Evolutionary conservation across 129 eudicot species (phyloP).

Genomic region (Flaveria linearis): DNA sequence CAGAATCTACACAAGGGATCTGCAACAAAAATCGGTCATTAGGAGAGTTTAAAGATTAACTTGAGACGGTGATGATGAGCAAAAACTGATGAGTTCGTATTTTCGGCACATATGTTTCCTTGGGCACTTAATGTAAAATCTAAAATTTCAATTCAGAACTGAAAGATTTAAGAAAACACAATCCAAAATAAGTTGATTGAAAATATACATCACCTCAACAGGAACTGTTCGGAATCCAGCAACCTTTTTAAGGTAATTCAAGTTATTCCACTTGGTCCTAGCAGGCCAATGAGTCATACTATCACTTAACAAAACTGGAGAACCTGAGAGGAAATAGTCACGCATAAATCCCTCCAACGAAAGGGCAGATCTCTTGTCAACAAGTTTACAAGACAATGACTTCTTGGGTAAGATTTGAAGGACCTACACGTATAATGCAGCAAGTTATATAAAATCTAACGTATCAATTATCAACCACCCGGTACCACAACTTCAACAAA

Average conservation of each 20-base stretch:
- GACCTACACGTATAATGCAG: slow-evolving; percentile 48
- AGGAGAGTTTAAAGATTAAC: slow-evolving; percentile 22
- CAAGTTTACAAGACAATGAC: slow-evolving; percentile 67
- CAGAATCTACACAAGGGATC: slow-evolving; percentile 37
- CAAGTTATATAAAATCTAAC: slow-evolving; percentile 10
- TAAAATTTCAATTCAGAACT: neutral
- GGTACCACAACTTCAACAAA: slow-evolving; percentile 35
- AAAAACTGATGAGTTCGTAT: neutral
- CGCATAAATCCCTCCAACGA: slow-evolving; percentile 87
- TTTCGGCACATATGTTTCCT: slow-evolving; percentile 1
- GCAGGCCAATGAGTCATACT: slow-evolving; percentile 98
- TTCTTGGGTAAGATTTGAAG: slow-evolving; percentile 57
- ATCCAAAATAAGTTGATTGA: slow-evolving; percentile 9
- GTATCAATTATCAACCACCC: slow-evolving; percentile 21
- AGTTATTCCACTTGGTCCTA: slow-evolving; percentile 76
- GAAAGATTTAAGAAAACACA: neutral
- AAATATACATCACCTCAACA: slow-evolving; percentile 76
- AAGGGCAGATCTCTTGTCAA: slow-evolving; percentile 55
- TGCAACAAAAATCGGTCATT: slow-evolving; percentile 30
- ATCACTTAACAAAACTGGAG: slow-evolving; percentile 85
- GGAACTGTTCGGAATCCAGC: slow-evolving; percentile 97
- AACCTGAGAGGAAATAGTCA: slow-evolving; percentile 73
- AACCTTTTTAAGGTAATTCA: slow-evolving; percentile 70
- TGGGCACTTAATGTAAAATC: neutral
- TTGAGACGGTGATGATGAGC: slow-evolving; percentile 3